Evolutionary conservation across 2,329 filamentous ascomycete species (phyloP), one percentile per base, ranked within the genome.

Genomic region (Penicillium freii): DNA sequence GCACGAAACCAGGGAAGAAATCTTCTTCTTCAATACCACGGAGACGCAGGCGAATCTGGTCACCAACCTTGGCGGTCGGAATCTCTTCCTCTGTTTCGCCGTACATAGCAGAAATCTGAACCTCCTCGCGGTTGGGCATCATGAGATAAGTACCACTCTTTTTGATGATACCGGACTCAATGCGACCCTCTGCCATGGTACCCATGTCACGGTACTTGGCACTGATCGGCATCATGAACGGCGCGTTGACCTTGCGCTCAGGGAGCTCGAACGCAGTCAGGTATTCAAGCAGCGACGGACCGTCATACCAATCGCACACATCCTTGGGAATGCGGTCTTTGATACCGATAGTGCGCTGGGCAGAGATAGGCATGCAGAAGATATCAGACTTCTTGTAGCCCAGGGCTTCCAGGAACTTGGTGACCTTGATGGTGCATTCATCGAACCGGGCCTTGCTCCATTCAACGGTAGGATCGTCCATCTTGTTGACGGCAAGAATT

Each of bases 181-280:
- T 90, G 82, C 97, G 96, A 65, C 94, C 94, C 79, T 99, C 95
- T 42, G 97, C 85, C 84, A 99, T 92, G 61, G 94, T 99, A 69
- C 94, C 94, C 83, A 99, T 88, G 73, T 99, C 95, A 68, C 90
- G 86, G 81, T 97, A 99, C 79, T 99, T 99, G 77, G 91, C 91
- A 62, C 90, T 90, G 63, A 99, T 84, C 9, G 94, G 90, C 92
- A 99, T 97, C 94, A 99, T 97, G 83, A 99, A 97, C 10, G 94
- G 93, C 2, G 94, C 94, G 68, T 96, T 96, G 68, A 97, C 78
- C 81, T 97, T 99, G 68, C 94, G 91, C 75, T 99, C 93, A 39
- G 97, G 84, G 13, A 93, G 87, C 69, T 89, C 87, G 91, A 97
- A 97, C 72, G 85, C 81, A 73, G 97, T 93, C n/a, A 99, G 86